phyloP scores from a whole-genome alignment of 2,329 filamentous ascomycete species.

The Colletotrichum tropicale region DNA sequence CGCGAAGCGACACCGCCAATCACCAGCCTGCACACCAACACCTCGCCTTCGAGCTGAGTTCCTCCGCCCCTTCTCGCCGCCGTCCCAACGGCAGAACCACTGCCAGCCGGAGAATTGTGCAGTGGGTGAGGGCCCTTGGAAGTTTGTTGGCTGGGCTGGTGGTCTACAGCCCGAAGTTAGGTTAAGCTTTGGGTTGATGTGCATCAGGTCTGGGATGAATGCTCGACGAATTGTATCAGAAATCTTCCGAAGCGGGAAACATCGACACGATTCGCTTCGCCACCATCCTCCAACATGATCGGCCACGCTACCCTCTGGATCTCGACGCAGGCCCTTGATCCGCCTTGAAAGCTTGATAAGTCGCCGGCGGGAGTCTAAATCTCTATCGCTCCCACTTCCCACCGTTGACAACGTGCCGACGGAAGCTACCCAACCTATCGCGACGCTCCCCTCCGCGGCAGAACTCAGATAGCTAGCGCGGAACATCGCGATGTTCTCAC shows the following conservation, averaged over 20 bases:
- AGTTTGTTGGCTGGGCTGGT: not conserved
- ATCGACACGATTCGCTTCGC: constrained; percentile 5
- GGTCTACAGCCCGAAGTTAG: not conserved
- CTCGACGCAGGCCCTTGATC: not conserved
- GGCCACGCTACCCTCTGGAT: not conserved
- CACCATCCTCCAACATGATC: not conserved
- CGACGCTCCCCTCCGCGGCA: not conserved
- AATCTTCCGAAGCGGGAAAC: not conserved
- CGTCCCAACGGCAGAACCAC: not conserved
- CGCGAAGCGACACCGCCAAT: not conserved
- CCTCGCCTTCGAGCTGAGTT: not conserved
- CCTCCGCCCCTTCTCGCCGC: not conserved
- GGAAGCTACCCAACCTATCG: not conserved
- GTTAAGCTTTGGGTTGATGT: constrained; percentile 1
- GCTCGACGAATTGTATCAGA: not conserved
- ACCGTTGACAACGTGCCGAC: not conserved
- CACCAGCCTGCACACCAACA: not conserved
- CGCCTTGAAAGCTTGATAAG: not conserved
- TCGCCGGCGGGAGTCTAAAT: not conserved
- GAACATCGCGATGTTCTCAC: not conserved
- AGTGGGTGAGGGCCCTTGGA: not conserved
- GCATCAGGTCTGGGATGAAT: constrained; percentile 8
- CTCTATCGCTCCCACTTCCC: not conserved
- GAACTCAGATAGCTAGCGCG: not conserved
- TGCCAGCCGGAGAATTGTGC: not conserved